Evolutionary conservation across 345 rosid species (phyloP).

Genomic region (Arabidopsis thaliana): TAIR10.1 NC_003074.8:11550001-11550500

Average conservation of each 20-base stretch:
- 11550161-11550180: conserved; percentile 41
- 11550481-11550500: too few species aligned
- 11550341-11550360: too few species aligned
- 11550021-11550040: background rate
- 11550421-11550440: too few species aligned
- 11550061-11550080: conserved; percentile 37
- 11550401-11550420: too few species aligned
- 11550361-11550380: too few species aligned
- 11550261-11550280: conserved; percentile 33
- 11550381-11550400: too few species aligned
- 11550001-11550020: background rate
- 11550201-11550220: conserved; percentile 38
- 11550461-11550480: too few species aligned
- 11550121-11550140: conserved; percentile 41
- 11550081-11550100: conserved; percentile 38
- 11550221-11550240: conserved; percentile 38
- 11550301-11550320: background rate
- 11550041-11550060: background rate
- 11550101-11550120: conserved; percentile 39
- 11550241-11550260: conserved; percentile 8
- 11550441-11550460: too few species aligned
- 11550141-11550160: background rate
- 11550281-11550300: conserved; percentile 15
- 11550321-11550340: background rate
- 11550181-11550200: conserved; percentile 21